Evolutionary conservation across 768 basidiomycete genomes (phyloP), one percentile per base, ranked within the genome.

Genomic region (Pluteus cervinus): DNA sequence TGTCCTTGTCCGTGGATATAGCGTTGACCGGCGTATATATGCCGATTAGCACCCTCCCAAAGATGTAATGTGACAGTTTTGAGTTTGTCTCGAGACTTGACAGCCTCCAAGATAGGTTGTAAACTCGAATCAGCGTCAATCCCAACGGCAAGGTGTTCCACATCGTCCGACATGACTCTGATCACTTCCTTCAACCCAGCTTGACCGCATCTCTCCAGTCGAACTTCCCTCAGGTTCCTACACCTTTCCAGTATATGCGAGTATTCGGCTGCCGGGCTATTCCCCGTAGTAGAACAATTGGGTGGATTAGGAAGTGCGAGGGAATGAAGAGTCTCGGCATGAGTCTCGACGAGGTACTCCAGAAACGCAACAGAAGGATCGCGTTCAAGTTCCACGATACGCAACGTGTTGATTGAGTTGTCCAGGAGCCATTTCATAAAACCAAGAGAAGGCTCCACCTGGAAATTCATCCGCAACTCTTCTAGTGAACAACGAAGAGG

Each of bases 391-490:
- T 79, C 74, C 39, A 86, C 61, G 21, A 61, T 55, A 38, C 64
- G 65, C 31, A 83, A 63, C n/a, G 65, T 64, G 29, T 53, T 54
- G 16, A 56, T 46, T 23, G 81, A 80, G 40, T 73, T 66, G 48
- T 75, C 70, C 17, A 85, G 75, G 39, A 87, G 73, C 84, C 83
- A 85, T 24, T 70, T 63, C 47, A 82, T 58, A 55, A 85, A 79
- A 24, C 80, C 77, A 31, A 73, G 51, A 3, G 77, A 70, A 15
- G 81, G 79, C 5, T 73, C 57, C n/a, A 62, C 53, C 52, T 83
- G 81, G 56, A 79, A 76, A 57, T 82, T 81, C 58, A 83, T 66
- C 41, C 72, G 68, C 26, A 86, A 62, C 47, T 70, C 63, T 36
- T 69, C 52, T 18, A 82, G 65, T 9, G 67, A 56, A 47, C 65